These are phyloP conservation scores for Arthroderma sp. DNA, from an alignment of 2,329 filamentous ascomycete genomes.

Conservation along the genomic window DNA sequence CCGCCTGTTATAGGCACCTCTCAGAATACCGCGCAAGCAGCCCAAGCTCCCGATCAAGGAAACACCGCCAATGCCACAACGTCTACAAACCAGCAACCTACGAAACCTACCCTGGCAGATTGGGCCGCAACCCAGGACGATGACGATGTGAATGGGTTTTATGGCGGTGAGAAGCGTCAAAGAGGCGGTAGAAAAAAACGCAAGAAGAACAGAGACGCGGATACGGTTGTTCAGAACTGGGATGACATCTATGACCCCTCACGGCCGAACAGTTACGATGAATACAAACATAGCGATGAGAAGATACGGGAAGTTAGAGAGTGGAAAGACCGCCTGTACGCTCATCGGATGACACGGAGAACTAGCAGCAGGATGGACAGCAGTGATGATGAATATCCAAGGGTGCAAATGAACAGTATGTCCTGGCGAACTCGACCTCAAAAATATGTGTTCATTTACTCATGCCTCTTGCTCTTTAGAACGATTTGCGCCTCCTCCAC, in stretches of 20 bases:
- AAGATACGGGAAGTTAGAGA: conserved; percentile 65
- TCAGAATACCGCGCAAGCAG: not conserved
- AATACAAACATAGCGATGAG: conserved; percentile 75
- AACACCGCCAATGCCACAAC: conserved; percentile 16
- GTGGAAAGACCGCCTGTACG: conserved; percentile 73
- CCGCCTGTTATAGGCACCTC: conserved; percentile 13
- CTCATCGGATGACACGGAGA: conserved; percentile 45
- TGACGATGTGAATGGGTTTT: conserved; percentile 57
- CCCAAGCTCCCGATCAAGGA: not conserved
- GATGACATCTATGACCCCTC: conserved; percentile 81
- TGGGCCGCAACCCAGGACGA: conserved; percentile 70
- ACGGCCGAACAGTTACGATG: conserved; percentile 68
- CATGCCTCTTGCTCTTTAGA: conserved; percentile 19
- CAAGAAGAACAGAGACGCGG: conserved; percentile 56
- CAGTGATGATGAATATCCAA: conserved; percentile 35
- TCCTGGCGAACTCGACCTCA: conserved; percentile 2
- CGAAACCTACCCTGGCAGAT: conserved; percentile 62
- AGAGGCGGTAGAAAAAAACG: conserved; percentile 68
- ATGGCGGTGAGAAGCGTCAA: conserved; percentile 53
- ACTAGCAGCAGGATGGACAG: conserved; percentile 35
- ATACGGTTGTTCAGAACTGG: conserved; percentile 56
- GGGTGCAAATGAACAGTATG: conserved; percentile 36
- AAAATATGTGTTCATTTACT: not conserved
- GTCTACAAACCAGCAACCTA: conserved; percentile 28
- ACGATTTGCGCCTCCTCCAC: conserved; percentile 38